A percentile compares a stretch with the other conserved stretches of the same genome.
These are phyloP conservation scores for Daldinia sp. DNA, from an alignment of 2,329 filamentous ascomycete genomes.

Conservation along the genomic window DNA sequence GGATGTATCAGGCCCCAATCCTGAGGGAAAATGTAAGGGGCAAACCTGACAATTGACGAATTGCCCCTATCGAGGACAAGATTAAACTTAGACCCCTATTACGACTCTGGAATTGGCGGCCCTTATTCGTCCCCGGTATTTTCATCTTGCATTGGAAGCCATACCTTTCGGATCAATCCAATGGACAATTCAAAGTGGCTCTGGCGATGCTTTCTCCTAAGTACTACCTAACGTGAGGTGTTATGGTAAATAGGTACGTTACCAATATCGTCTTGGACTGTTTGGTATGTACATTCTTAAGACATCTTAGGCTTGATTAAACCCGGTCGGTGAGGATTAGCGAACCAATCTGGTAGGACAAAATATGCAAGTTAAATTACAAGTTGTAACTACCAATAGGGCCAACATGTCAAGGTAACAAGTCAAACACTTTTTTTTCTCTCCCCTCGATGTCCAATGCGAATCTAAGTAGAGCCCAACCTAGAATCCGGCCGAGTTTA, in stretches of 20 bases:
- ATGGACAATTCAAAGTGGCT: constrained; percentile 22
- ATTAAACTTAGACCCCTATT: constrained; percentile 14
- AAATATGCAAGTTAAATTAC: constrained; percentile 23
- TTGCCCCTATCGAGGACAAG: constrained; percentile 8
- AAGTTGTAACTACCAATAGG: constrained; percentile 17
- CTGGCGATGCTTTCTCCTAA: constrained; percentile 26
- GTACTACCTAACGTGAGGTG: too few species aligned
- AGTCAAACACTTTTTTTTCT: constrained; percentile 17
- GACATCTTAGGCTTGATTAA: constrained; percentile 21
- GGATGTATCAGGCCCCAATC: constrained; percentile 9
- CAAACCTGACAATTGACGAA: not conserved
- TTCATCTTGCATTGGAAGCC: constrained; percentile 23
- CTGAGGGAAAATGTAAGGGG: not conserved
- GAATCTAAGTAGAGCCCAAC: constrained; percentile 26
- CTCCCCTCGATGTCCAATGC: constrained; percentile 24
- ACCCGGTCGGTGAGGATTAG: constrained; percentile 21
- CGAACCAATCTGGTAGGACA: constrained; percentile 27
- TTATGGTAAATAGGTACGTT: too few species aligned
- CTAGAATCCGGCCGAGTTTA: constrained; percentile 1
- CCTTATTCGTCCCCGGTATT: constrained; percentile 25
- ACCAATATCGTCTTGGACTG: not conserved
- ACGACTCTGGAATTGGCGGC: constrained; percentile 19
- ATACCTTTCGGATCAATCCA: constrained; percentile 27
- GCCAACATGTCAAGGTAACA: constrained; percentile 5
- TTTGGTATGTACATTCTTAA: constrained; percentile 11